These are phyloP conservation scores for Heliosperma pusillum DNA, from an alignment of 148 eudicot species.

Conservation along the genomic window DNA sequence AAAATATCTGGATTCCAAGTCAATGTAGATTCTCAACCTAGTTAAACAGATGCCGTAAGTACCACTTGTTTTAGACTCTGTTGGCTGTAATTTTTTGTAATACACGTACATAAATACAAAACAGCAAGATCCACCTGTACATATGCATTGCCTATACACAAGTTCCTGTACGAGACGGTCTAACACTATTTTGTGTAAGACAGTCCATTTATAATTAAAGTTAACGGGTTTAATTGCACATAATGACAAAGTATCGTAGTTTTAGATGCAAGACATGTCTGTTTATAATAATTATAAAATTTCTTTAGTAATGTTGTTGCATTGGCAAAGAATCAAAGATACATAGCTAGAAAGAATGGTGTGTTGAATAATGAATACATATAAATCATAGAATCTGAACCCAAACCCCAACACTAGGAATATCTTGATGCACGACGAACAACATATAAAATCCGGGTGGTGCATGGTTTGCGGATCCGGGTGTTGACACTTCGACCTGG, in stretches of 20 bases:
- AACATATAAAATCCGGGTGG: slow-evolving; percentile 54
- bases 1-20: slow-evolving; percentile 45
- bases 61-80: not conserved
- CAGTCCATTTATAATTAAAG: not conserved
- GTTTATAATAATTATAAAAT: no score
- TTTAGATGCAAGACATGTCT: no score
- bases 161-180: not conserved
- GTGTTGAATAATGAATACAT: not conserved
- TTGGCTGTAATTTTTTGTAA: not conserved
- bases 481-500: slow-evolving; percentile 24
- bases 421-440: slow-evolving; percentile 47
- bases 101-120: not conserved
- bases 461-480: slow-evolving; percentile 35
- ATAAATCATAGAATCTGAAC: slow-evolving; percentile 34
- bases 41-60: not conserved
- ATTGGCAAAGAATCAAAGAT: no score
- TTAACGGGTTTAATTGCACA: not conserved
- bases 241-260: no score
- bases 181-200: not conserved
- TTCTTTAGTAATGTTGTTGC: not conserved
- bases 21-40: slow-evolving; percentile 28
- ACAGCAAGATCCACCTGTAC: not conserved
- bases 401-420: slow-evolving; percentile 74
- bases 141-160: not conserved
- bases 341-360: not conserved